phyloP scores from a whole-genome alignment of 2,329 filamentous ascomycete species.

The Metarhizium guizhouense region DNA sequence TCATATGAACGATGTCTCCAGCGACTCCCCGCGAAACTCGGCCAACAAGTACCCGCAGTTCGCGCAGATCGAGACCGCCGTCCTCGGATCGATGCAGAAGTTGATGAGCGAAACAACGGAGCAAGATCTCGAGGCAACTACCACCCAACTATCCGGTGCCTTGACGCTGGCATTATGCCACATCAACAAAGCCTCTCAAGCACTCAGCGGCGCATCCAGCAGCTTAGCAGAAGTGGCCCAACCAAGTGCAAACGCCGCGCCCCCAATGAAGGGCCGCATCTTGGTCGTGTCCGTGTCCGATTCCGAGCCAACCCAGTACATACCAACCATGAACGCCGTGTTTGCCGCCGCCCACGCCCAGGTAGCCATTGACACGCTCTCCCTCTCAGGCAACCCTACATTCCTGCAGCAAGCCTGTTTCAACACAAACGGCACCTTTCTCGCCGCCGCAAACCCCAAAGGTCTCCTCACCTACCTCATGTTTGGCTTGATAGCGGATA shows the following conservation, averaged over 20 bases:
- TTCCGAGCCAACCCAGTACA: constrained; percentile 81
- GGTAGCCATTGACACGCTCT: constrained; percentile 87
- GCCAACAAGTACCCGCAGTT: constrained; percentile 95
- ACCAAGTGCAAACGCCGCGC: constrained; percentile 19
- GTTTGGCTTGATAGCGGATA: constrained; percentile 76
- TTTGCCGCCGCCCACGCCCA: constrained; percentile 85
- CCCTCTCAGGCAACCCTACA: constrained; percentile 76
- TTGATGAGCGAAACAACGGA: constrained; percentile 63
- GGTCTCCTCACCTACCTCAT: constrained; percentile 88
- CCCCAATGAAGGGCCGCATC: constrained; percentile 51
- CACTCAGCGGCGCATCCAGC: constrained; percentile 48
- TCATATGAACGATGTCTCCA: constrained; percentile 44
- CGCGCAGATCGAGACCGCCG: constrained; percentile 71
- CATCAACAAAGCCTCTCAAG: constrained; percentile 73
- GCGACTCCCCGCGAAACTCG: constrained; percentile 27
- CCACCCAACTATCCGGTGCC: constrained; percentile 84
- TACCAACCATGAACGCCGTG: constrained; percentile 96
- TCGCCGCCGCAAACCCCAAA: constrained; percentile 45
- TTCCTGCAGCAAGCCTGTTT: constrained; percentile 84
- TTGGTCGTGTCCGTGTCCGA: constrained; percentile 85
- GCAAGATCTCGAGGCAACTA: constrained; percentile 59
- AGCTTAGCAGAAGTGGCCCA: constrained; percentile 28
- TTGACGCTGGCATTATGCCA: constrained; percentile 82
- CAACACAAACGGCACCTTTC: constrained; percentile 50
- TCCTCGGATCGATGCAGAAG: constrained; percentile 64